Evolutionary conservation across 441 rosid species (phyloP).

Genomic region (Populus hybrid): DNA sequence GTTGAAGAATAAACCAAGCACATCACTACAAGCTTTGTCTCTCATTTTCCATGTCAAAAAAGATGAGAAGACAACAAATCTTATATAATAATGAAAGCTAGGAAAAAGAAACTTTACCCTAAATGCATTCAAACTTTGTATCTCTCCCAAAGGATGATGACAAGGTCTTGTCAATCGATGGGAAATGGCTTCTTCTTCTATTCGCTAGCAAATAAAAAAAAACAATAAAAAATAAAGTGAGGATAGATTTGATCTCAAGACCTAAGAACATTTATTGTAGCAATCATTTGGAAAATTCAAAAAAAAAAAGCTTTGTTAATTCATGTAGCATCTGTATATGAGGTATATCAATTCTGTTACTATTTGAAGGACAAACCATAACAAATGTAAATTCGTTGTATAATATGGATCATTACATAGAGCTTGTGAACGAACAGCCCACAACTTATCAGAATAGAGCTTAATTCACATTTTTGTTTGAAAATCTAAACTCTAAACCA

Average conservation of each 20-base stretch:
- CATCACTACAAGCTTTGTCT: slow-evolving; percentile 1
- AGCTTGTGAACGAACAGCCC: neutral
- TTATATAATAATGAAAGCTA: neutral
- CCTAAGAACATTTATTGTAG: neutral
- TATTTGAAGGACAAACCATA: neutral
- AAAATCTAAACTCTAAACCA: neutral
- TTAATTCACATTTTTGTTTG: neutral
- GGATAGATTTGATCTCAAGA: slow-evolving; percentile 1
- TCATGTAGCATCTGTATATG: neutral
- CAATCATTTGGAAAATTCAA: neutral
- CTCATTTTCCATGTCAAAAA: neutral
- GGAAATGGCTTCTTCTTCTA: slow-evolving; percentile 69
- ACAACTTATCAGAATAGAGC: neutral
- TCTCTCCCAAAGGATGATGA: slow-evolving; percentile 58
- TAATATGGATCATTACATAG: neutral
- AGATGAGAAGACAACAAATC: neutral
- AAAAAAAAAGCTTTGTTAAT: too few species aligned
- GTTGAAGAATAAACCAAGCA: slow-evolving; percentile 19
- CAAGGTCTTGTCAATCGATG: slow-evolving; percentile 69
- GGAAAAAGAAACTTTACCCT: slow-evolving; percentile 45
- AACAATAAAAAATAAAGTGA: neutral
- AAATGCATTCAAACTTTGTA: slow-evolving; percentile 61
- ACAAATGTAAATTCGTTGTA: too few species aligned
- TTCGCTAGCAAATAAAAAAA: slow-evolving; percentile 47
- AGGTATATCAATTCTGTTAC: neutral